Evolutionary conservation across 306 rosid species (phyloP).

Genomic region (Rosa persica): DNA sequence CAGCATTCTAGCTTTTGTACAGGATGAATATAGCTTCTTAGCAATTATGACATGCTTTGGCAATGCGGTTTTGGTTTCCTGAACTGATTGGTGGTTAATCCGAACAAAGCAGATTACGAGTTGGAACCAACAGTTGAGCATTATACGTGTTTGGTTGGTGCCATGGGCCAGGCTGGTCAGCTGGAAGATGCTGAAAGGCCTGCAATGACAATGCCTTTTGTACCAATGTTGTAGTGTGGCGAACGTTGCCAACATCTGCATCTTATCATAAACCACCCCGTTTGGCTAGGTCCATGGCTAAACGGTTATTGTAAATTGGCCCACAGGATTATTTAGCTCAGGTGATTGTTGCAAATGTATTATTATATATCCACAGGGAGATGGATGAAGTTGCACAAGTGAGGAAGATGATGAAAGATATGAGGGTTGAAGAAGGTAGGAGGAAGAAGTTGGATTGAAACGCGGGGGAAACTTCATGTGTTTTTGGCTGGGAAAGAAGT

Average conservation of each 20-base stretch:
- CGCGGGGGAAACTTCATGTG: conserved; percentile 64
- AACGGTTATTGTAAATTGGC: conserved; percentile 55
- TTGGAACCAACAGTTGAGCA: conserved; percentile 74
- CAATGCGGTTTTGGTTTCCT: conserved; percentile 58
- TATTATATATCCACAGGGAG: conserved; percentile 52
- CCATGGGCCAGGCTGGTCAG: conserved; percentile 64
- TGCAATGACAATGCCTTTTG: conserved; percentile 60
- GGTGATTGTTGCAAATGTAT: conserved; percentile 64
- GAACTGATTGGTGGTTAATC: conserved; percentile 57
- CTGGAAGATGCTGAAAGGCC: conserved; percentile 63
- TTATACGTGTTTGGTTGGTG: conserved; percentile 83
- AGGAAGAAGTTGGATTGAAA: conserved; percentile 92
- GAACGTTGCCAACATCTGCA: conserved; percentile 63
- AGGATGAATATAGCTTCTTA: conserved; percentile 71
- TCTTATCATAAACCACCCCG: conserved; percentile 60
- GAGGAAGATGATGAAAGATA: conserved; percentile 70
- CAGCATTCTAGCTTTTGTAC: conserved; percentile 42
- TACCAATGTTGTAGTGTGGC: conserved; percentile 83
- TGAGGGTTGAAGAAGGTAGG: conserved; percentile 63
- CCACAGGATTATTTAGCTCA: conserved; percentile 74
- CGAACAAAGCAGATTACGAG: conserved; percentile 52
- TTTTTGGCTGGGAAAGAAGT: conserved; percentile 79
- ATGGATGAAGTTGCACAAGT: conserved; percentile 78
- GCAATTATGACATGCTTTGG: conserved; percentile 56
- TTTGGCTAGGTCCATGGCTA: conserved; percentile 64